Evolutionary conservation across 495 filamentous ascomycete genomes (phyloP).

Genomic region (Penicillium atrosanguineum): DNA sequence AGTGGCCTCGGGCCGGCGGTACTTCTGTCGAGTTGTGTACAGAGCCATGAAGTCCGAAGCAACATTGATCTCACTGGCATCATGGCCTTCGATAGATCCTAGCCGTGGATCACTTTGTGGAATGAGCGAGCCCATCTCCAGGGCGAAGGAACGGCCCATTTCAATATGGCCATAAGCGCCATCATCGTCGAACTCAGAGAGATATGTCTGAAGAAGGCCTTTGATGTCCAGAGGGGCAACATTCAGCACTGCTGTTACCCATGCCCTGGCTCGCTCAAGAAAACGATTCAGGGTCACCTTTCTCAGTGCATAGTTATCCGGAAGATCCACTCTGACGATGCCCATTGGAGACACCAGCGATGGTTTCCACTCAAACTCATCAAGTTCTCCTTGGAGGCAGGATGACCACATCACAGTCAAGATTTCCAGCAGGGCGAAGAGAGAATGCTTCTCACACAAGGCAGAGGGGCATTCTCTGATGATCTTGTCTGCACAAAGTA

Average conservation of each 20-base stretch:
- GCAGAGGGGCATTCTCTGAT: constrained; percentile 81
- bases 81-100: constrained; percentile 68
- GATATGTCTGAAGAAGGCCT: constrained; percentile 85
- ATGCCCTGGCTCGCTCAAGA: constrained; percentile 69
- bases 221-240: constrained; percentile 93
- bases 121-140: constrained; percentile 87
- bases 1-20: constrained; percentile 72
- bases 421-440: constrained; percentile 90
- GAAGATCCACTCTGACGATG: constrained; percentile 78
- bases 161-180: constrained; percentile 84
- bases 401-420: constrained; percentile 91
- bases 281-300: constrained; percentile 74
- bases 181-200: constrained; percentile 89
- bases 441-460: constrained; percentile 80
- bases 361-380: constrained; percentile 85
- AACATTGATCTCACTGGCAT: constrained; percentile 72
- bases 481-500: constrained; percentile 77
- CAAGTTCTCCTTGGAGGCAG: constrained; percentile 89
- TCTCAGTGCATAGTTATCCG: constrained; percentile 81
- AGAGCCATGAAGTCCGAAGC: constrained; percentile 95
- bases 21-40: constrained; percentile 95
- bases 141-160: constrained; percentile 89
- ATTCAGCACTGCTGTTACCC: constrained; percentile 77
- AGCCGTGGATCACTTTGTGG: constrained; percentile 86
- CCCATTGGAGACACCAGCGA: constrained; percentile 72